A percentile compares a stretch with the other conserved stretches of the same genome.
Evolutionary conservation across 139 green algal genomes (phyloP).

Genomic region (Eudorina sp.): DNA sequence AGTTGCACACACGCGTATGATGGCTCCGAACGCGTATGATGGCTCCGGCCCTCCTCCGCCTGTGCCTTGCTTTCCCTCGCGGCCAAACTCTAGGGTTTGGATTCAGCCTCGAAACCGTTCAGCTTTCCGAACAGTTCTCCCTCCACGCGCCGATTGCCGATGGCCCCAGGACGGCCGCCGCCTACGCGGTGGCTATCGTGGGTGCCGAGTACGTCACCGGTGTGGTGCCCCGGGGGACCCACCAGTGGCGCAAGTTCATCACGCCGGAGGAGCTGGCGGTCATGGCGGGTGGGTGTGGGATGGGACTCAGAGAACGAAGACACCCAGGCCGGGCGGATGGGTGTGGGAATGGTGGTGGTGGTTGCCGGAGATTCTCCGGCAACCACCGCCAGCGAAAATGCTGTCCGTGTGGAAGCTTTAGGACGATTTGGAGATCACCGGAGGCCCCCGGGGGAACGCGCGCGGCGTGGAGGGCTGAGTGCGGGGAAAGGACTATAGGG

Average conservation of each 20-base stretch:
- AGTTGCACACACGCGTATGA: too few species aligned
- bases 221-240: constrained; percentile 66
- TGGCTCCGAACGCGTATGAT: too few species aligned
- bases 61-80: too few species aligned
- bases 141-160: too few species aligned
- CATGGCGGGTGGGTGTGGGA: constrained; percentile 51
- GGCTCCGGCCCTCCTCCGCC: too few species aligned
- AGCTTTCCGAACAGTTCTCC: too few species aligned
- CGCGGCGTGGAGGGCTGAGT: too few species aligned
- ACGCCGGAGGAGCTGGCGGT: constrained; percentile 87
- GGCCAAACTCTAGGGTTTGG: too few species aligned
- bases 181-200: constrained; percentile 87
- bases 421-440: too few species aligned
- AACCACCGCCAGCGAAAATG: not conserved
- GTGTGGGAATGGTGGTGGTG: not conserved
- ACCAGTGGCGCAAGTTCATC: constrained; percentile 80
- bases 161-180: constrained; percentile 71
- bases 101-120: too few species aligned
- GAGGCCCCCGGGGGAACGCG: too few species aligned
- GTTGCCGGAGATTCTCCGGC: not conserved
- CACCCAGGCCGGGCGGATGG: not conserved
- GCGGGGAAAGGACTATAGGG: too few species aligned
- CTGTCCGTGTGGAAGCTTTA: not conserved
- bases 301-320: not conserved
- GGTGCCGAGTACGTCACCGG: constrained; percentile 86